Evolutionary conservation across 177 flowering plant species (phyloP), one percentile per base, ranked within the genome.

Genomic region (Telopea speciosissima): DNA sequence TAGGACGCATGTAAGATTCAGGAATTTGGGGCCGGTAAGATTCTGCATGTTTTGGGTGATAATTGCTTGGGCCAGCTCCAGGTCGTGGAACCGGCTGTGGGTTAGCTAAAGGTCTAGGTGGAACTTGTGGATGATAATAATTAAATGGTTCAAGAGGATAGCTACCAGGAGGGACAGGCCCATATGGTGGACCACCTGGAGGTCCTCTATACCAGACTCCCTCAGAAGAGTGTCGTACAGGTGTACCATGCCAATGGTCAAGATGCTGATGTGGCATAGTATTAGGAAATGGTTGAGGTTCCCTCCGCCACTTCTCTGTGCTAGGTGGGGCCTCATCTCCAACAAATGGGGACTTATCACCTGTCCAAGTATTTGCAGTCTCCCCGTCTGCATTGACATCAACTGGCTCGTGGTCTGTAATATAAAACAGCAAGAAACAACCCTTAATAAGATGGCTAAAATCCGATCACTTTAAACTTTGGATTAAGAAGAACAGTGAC

Each of bases 191-290:
- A 65, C 85, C 93, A 62, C 81, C 85, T 42, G 88, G 86, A 69
- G 90, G 97, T 62, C 89, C 94, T 81, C 97, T 77, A 69, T 77
- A 91, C 99, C 97, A 96, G 72, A 81, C 85, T 59, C 90, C 96
- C 77, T 85, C 83, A 59, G 86, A 91, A 74, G 85, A 77, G 73
- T 79, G 84, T 67, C 81, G 83, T 33, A 86, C 73, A 45, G 92
- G 87, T 68, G 82, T 65, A 70, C 90, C 96, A 76, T 79, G 95
- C 97, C 97, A 93, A 59, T 85, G 82, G 25, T 83, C 93, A 84
- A 81, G 90, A 70, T 83, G 89, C 72, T 82, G 96, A 45, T 86
- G 87, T 17, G 83, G 83, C 69, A 87, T 80, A 77, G 85, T 66
- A 77, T 82, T 83, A 21, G 77, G 81, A 73, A 82, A 92, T 49